Conservation (phyloP, 75 land plant genomes). For the Cunninghamia lanceolata region DNA sequence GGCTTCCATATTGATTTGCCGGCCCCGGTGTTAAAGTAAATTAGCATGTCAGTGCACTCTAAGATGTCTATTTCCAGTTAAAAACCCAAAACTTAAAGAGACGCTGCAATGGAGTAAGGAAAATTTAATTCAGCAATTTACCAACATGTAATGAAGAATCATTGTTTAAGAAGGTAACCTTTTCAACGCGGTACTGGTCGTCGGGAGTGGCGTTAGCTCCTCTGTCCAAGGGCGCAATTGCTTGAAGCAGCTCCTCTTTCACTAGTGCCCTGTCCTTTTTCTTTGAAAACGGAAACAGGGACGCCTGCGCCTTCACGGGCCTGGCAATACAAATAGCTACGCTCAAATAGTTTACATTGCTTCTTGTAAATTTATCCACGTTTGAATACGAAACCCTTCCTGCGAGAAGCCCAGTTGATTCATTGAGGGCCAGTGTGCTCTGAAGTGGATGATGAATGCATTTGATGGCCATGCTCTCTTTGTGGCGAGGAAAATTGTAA, state of each 20-base stretch:
- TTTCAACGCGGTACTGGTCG: conserved; percentile 64
- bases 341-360: not conserved
- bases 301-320: conserved; percentile 7
- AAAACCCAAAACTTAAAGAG: not conserved
- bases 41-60: not conserved
- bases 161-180: conserved; percentile 33
- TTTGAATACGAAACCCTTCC: not conserved
- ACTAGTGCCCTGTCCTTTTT: conserved; percentile 52
- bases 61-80: not conserved
- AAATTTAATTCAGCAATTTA: not conserved
- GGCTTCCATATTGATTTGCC: not conserved
- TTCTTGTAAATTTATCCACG: not conserved
- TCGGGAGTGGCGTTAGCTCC: conserved; percentile 87
- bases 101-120: not conserved
- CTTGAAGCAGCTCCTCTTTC: conserved; percentile 78
- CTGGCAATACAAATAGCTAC: not conserved
- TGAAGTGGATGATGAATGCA: conserved; percentile 7
- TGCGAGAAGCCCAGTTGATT: not conserved
- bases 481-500: not conserved
- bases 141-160: not conserved
- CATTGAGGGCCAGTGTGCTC: not conserved
- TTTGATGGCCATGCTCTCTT: not conserved
- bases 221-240: conserved; percentile 78
- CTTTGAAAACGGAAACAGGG: conserved; percentile 43
- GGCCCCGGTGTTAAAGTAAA: not conserved